phyloP scores from a whole-genome alignment of 2,329 filamentous ascomycete genomes.

The Septoria petroselini region DNA sequence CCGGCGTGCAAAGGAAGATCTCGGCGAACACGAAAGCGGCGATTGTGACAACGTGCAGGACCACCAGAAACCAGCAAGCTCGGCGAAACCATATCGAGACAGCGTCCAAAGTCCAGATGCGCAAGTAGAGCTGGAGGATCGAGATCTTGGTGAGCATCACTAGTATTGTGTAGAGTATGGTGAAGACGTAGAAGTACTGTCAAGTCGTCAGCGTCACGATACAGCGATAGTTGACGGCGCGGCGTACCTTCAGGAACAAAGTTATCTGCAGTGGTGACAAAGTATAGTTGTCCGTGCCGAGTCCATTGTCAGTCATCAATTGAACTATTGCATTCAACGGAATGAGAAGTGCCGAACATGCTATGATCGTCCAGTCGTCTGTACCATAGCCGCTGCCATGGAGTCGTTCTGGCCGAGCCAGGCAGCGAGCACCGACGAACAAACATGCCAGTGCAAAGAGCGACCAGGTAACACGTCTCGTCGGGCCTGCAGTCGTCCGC shows the following conservation, averaged over 20 bases:
- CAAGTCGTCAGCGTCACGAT: no score
- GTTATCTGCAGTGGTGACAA: background rate
- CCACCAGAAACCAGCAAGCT: conserved; percentile 12
- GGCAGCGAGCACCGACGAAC: conserved; percentile 7
- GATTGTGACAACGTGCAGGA: conserved; percentile 2
- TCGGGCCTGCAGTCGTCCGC: conserved; percentile 17
- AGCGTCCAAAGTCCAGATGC: conserved; percentile 17
- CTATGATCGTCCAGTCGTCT: conserved; percentile 15
- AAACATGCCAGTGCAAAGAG: conserved; percentile 8
- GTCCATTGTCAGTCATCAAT: conserved; percentile 13
- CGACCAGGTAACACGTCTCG: conserved; percentile 12
- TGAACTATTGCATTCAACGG: conserved; percentile 9
- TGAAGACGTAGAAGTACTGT: conserved; percentile 17
- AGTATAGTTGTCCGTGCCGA: conserved; percentile 13
- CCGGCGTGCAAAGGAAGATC: conserved; percentile 17
- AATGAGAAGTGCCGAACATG: conserved; percentile 12
- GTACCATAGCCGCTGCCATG: conserved; percentile 16
- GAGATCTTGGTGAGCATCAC: conserved; percentile 18
- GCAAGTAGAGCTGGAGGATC: conserved; percentile 13
- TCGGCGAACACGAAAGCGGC: conserved; percentile 8
- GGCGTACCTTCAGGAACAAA: background rate
- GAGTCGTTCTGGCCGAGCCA: conserved; percentile 9
- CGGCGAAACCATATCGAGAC: conserved; percentile 3
- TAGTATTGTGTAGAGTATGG: conserved; percentile 13
- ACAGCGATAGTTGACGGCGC: no score